Conservation (phyloP, 2,329 filamentous ascomycete genomes). For the Penicillium corylophilum region DNA sequence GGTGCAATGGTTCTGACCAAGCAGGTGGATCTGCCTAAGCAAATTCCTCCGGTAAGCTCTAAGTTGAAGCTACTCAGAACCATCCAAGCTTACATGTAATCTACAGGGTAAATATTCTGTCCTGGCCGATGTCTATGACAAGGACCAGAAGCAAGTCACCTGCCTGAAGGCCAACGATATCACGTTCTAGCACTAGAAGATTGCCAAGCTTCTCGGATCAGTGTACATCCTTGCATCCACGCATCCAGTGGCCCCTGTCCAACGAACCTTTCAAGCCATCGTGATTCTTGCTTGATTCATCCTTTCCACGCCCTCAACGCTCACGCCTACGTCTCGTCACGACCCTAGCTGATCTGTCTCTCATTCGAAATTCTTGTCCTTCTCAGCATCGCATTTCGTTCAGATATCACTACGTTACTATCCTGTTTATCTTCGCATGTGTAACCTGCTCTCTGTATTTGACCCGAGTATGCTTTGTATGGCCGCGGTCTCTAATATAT, state of each 20-base stretch:
- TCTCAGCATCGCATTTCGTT: slow-evolving; percentile 3
- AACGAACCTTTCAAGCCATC: background rate
- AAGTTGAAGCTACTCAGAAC: background rate
- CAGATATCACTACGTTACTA: slow-evolving; percentile 8
- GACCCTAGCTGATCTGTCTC: slow-evolving; percentile 9
- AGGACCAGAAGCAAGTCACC: slow-evolving; percentile 72
- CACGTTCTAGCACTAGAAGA: slow-evolving; percentile 26
- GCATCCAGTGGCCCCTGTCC: slow-evolving; percentile 9
- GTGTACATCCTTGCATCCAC: slow-evolving; percentile 17
- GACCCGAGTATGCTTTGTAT: background rate
- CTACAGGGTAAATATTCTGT: slow-evolving; percentile 84
- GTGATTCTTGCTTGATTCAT: slow-evolving; percentile 2
- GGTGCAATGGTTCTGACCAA: slow-evolving; percentile 74
- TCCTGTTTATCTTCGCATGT: slow-evolving; percentile 1
- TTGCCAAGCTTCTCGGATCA: background rate
- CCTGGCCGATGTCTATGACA: slow-evolving; percentile 76
- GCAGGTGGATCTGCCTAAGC: slow-evolving; percentile 75
- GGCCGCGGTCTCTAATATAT: background rate
- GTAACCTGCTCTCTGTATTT: background rate
- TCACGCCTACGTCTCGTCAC: slow-evolving; percentile 16
- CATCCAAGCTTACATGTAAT: slow-evolving; percentile 8
- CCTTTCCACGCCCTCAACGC: slow-evolving; percentile 4
- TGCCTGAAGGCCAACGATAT: slow-evolving; percentile 69
- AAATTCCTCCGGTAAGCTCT: slow-evolving; percentile 80
- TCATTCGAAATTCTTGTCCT: slow-evolving; percentile 6